Evolutionary conservation across 768 basidiomycete genomes (phyloP), one percentile per base, ranked within the genome.

Genomic region (Lentinus tigrinus): DNA sequence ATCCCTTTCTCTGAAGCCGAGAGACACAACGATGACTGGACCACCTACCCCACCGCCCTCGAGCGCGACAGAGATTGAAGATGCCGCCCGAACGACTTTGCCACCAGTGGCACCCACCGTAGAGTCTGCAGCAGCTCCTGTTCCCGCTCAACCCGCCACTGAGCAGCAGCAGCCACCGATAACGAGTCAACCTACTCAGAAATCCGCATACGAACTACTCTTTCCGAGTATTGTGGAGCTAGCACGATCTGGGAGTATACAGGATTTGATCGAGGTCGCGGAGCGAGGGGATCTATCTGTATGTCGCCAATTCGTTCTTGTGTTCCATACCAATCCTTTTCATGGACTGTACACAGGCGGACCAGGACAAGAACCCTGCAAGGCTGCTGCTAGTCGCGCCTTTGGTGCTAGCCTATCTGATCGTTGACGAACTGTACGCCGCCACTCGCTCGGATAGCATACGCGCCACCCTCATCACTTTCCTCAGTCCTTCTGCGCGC

Each of bases 31-130:
- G 63, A 85, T 87, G 85, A 81, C 83, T 65, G 83, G 78, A 28
- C 83, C 84, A 40, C 84, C 82, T 5, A 87, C 86, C 2, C 86
- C 86, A 43, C 86, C 85, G 11, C 82, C 83, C 8, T 78, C 78
- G 7, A 83, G 82, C 14, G 78, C 78, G 11, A 72, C 76, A 47
- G 85, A 87, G 67, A 74, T 86, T 31, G 82, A 86, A 65, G 79
- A 82, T 60, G 78, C 78, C 19, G 77, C 69, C 7, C 62, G 61
- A n/a, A 50, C 49, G 7, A 27, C 64, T 10, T 60, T 58, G 9
- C 52, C 66, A 21, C 52, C 69, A 37, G 54, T 31, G 26, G 52
- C 40, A 37, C 34, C 48, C 58, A 19, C n/a, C n/a, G 40, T 43
- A 46, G 51, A 60, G 16, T 28, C 53, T 44, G 34, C 57, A 13